Percentiles rank a stretch among this genome's conserved stretches.
Conservation (phyloP, 208 protist genomes). For the Acanthamoeba sp. region DNA sequence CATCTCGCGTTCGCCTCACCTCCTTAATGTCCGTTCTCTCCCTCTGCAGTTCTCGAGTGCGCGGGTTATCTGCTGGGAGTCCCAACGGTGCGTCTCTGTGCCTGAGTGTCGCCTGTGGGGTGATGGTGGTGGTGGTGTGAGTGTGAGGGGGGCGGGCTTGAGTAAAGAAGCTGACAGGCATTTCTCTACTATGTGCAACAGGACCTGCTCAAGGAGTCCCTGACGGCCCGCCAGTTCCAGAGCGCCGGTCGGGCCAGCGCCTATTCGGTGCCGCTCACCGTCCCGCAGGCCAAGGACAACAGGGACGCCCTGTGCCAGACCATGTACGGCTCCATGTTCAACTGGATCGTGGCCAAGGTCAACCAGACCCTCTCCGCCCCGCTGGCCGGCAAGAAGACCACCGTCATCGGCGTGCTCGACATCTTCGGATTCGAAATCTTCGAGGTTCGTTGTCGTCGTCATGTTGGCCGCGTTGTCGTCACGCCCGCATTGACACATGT, state of each 20-base stretch:
- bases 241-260: not conserved
- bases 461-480: not conserved
- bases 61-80: not conserved
- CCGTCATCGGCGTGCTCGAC: constrained; percentile 83
- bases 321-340: constrained; percentile 96
- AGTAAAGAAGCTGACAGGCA: too few species aligned
- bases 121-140: not conserved
- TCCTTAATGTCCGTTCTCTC: not conserved
- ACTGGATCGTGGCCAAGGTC: constrained; percentile 95
- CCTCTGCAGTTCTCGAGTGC: not conserved
- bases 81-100: not conserved
- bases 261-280: constrained; percentile 33
- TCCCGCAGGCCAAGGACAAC: constrained; percentile 66
- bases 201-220: constrained; percentile 15
- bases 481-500: too few species aligned
- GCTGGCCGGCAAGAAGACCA: constrained; percentile 3
- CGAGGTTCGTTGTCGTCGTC: constrained; percentile 65
- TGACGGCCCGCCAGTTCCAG: not conserved
- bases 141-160: too few species aligned
- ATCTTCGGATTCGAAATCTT: constrained; percentile 98
- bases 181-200: not conserved
- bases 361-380: constrained; percentile 90
- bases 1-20: too few species aligned
- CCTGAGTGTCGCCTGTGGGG: too few species aligned
- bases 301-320: constrained; percentile 88